Conservation (phyloP, 768 basidiomycete species). For the Pisolithus sp. region DNA sequence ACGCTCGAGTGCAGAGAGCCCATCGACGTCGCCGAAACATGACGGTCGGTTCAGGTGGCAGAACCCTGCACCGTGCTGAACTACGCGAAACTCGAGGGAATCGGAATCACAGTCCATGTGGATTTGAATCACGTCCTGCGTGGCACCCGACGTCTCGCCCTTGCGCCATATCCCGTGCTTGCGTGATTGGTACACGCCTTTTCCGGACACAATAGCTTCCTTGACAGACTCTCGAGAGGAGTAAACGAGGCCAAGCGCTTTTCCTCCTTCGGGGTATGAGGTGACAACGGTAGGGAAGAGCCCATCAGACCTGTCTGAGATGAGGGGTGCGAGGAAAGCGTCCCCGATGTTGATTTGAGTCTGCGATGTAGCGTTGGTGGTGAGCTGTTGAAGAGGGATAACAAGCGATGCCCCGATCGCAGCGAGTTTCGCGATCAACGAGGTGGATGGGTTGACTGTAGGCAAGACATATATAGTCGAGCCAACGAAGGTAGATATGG, state of each 20-base stretch:
- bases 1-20: conserved; percentile 73
- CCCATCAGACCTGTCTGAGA: conserved; percentile 85
- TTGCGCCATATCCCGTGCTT: conserved; percentile 96
- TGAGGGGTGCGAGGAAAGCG: conserved; percentile 76
- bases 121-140: conserved; percentile 80
- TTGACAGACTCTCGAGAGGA: conserved; percentile 82
- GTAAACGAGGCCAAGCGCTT: conserved; percentile 89
- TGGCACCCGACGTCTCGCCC: conserved; percentile 93
- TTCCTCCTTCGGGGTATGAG: conserved; percentile 56
- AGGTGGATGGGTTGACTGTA: conserved; percentile 46
- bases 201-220: conserved; percentile 82
- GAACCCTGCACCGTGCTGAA: conserved; percentile 88
- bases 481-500: conserved; percentile 62
- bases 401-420: conserved; percentile 60
- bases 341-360: conserved; percentile 69
- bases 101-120: conserved; percentile 90
- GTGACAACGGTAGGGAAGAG: conserved; percentile 92
- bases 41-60: conserved; percentile 85
- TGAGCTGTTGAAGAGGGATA: conserved; percentile 66
- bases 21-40: conserved; percentile 83
- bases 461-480: conserved; percentile 59
- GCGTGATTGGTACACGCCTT: conserved; percentile 93
- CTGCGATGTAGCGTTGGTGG: conserved; percentile 45
- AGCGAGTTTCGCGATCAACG: conserved; percentile 54
- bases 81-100: conserved; percentile 83